Base-by-base conservation (phyloP, 176 grass and related monocot genomes). In the Paspalum vaginatum region DNA sequence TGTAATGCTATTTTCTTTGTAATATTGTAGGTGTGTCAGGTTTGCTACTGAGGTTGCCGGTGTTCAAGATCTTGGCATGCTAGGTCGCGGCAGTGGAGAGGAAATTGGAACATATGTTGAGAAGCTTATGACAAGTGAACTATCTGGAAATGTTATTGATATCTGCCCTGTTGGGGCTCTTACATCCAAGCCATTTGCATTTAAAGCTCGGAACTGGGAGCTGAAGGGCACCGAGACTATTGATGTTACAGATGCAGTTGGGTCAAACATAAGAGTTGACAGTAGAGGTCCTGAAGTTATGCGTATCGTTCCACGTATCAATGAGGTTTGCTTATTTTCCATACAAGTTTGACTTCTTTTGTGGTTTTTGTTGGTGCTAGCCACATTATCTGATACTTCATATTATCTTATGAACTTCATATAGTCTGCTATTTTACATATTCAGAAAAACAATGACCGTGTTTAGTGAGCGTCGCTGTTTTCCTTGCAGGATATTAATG, bases 21-120 rank as follows among this genome's bases (percentile, higher is more conserved):
- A 21, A 38, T 76, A 18, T 50, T 54, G 37, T 72, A 99, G 96
- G 68, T 99, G 96, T 84, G 96, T 99, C 40, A 82, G 96, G 68
- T 99, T 99, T 91, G 96, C 96, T 20, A 88, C 82, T 55, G 96
- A 99, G 86, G 76, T 99, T 75, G 96, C 96, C n/a, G 96, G 96
- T 84, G 96, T 99, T 87, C 76, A 99, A 81, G 96, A 99, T 68
- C 85, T 99, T 59, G 96, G 96, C 48, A 99, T 99, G 71, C 66
- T 99, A 85, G 96, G 96, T 25, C 92, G 96, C 79, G 96, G 96
- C 27, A 99, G 96, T 83, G 96, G 96, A 62, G 96, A 99, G 88
- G 96, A 99, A 89, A 99, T 99, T 20, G 96, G 96, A 74, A 99
- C 96, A 45, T 99, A 99, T 85, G 96, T 99, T 20, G 96, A 93